Evolutionary conservation across 805 yeast genomes (phyloP), one percentile per base, ranked within the genome.

Genomic region (Candida ortonii): DNA sequence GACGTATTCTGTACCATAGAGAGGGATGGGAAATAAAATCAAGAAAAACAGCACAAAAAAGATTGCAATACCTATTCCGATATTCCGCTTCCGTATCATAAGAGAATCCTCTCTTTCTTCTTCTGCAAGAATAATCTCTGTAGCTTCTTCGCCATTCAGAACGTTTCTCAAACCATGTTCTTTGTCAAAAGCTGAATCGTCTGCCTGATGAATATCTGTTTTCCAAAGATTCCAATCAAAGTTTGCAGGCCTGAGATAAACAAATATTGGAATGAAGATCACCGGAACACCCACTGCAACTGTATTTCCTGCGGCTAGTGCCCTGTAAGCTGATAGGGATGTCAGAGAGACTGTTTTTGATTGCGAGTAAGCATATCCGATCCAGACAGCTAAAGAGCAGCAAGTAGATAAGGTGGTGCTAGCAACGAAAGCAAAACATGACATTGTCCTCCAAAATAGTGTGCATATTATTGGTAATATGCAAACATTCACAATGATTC

Each of bases 221-320:
- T 65, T 64, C 64, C 73, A 67, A 17, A 65, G 52, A 25, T 60
- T 50, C 78, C 78, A 75, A 49, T 75, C 75, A 46, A 71, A 75
- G 31, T 50, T 39, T 4, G 75, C 77, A 42, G 67, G 69, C 51
- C 62, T 67, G 6, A 55, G 46, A 23, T 59, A 55, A 5, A 76
- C 72, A 31, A 75, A 59, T 3, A 65, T 47, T 13, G 76, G 78
- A 32, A 70, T 52, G 20, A 70, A 48, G 10, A 75, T 41, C 25
- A 65, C 44, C 1, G 80, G 80, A 16, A 71, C 55, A 33, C 67
- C 69, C 38, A 75, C 62, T 1, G 80, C 78, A 41, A 72, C 71
- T 11, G 74, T 71, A 50, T 75, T 75, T 27, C 81, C 81, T 2
- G 76, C 73, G 39, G 75, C 68, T 68, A 69, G 70, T 15, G 80